phyloP scores from a whole-genome alignment of 2,329 filamentous ascomycete genomes.

The Juglanconis oblonga region DNA sequence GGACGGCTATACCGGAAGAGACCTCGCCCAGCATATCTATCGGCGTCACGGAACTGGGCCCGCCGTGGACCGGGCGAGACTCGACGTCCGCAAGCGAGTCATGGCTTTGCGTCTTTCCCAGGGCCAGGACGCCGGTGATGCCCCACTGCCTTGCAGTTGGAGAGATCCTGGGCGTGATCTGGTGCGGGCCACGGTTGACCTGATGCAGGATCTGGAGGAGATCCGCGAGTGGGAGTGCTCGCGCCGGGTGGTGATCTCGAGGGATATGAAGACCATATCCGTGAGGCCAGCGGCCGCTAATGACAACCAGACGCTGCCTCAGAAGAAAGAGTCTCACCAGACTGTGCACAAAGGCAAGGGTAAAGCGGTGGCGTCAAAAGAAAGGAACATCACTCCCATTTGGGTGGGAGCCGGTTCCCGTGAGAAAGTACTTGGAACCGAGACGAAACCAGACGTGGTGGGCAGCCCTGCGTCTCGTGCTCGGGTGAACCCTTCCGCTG shows the following conservation, averaged over 20 bases:
- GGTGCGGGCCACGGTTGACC: not conserved
- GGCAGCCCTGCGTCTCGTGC: not conserved
- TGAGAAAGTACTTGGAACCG: not conserved
- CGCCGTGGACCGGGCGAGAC: not conserved
- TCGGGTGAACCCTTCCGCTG: not conserved
- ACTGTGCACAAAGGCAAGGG: not conserved
- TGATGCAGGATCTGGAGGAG: not conserved
- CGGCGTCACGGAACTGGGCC: not conserved
- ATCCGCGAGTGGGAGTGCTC: constrained; percentile 2
- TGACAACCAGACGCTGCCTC: not conserved
- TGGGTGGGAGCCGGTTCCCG: not conserved
- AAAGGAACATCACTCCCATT: not conserved
- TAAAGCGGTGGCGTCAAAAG: not conserved
- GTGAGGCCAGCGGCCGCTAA: not conserved
- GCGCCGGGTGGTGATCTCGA: not conserved
- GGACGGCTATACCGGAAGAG: not conserved
- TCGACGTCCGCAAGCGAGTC: not conserved
- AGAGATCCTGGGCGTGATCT: not conserved
- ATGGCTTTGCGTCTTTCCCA: not conserved
- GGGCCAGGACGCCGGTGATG: not conserved
- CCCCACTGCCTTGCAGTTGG: not conserved
- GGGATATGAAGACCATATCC: not conserved
- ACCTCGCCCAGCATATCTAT: not conserved
- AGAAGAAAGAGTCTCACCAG: not conserved
- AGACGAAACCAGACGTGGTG: not conserved